Evolutionary conservation across 2,329 filamentous ascomycete species (phyloP), one percentile per base, ranked within the genome.

Genomic region (Penicillium rolfsii): DNA sequence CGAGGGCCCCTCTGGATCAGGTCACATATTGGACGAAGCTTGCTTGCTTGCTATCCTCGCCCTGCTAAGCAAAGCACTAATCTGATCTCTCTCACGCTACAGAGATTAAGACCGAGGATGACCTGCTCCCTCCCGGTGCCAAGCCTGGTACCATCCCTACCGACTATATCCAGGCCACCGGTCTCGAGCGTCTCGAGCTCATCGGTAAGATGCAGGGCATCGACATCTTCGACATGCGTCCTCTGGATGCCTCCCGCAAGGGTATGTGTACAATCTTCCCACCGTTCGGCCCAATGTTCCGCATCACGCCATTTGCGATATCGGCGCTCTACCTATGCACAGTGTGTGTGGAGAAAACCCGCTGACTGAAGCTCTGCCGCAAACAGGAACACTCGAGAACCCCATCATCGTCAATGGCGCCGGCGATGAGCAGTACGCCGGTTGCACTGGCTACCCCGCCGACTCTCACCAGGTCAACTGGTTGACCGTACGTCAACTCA

Each of bases 171-270:
- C 95, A 99, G 81, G 83, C 95, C 62, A 98, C 95, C 72, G 95
- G 95, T 91, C 86, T 98, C 63, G 95, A 99, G 85, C 93, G 95
- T 87, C 87, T 99, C 72, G 95, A 99, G 83, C 95, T 99, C 75
- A 85, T 99, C 78, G 95, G 95, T 82, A 99, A 99, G 88, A 97
- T 98, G 90, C 92, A 98, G 85, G 93, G 95, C 70, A 84, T 97
- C 73, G 95, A 99, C 77, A 85, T 98, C 78, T 99, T 99, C 84
- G 93, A 99, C 83, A 97, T 98, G 95, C 89, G 88, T 81, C 95
- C 95, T 66, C 87, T 99, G 72, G 95, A 98, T 79, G 85, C 94
- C 67, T 95, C 90, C 79, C 89, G 95, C 76, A 87, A 86, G 80
- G 94, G 94, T 91, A 84, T 68, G 83, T 60, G 30, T 30, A 45